phyloP scores from a whole-genome alignment of 371 early-diverging fungal species.

The Circinella minor region DNA sequence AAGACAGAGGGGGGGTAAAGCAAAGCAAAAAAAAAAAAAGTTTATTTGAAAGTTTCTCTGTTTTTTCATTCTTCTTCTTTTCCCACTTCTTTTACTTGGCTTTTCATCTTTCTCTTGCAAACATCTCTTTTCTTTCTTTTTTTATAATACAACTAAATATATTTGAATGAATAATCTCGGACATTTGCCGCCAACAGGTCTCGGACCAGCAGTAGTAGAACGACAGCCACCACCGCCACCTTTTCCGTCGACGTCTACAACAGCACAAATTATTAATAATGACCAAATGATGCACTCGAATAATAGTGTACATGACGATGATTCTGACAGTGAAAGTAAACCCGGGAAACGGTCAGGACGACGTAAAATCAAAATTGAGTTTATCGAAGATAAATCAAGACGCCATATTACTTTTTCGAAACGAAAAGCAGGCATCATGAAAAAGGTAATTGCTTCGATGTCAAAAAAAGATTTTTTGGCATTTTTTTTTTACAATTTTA shows the following conservation, averaged over 20 bases:
- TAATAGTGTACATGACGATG: conserved; percentile 17
- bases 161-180: conserved; percentile 1
- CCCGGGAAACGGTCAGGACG: conserved; percentile 69
- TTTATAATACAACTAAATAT: neutral
- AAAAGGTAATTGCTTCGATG: conserved; percentile 68
- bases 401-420: conserved; percentile 98
- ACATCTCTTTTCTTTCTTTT: neutral
- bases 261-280: conserved; percentile 4
- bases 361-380: conserved; percentile 94
- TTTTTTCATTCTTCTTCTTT: conserved; percentile 1
- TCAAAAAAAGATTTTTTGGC: neutral
- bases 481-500: no score
- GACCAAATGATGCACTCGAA: conserved; percentile 4
- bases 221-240: neutral
- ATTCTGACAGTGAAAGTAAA: conserved; percentile 25
- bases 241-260: neutral
- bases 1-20: neutral
- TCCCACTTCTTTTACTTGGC: neutral
- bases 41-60: neutral
- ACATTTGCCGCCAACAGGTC: conserved; percentile 5
- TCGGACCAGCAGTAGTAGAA: neutral
- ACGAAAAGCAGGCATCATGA: conserved; percentile 98
- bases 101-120: neutral
- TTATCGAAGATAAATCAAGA: conserved; percentile 90
- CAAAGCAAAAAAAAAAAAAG: conserved; percentile 7